A percentile compares a stretch with the other conserved stretches of the same genome.
These are phyloP conservation scores for Chalciporus chontae DNA, from an alignment of 768 basidiomycete species.

Conservation along the genomic window DNA sequence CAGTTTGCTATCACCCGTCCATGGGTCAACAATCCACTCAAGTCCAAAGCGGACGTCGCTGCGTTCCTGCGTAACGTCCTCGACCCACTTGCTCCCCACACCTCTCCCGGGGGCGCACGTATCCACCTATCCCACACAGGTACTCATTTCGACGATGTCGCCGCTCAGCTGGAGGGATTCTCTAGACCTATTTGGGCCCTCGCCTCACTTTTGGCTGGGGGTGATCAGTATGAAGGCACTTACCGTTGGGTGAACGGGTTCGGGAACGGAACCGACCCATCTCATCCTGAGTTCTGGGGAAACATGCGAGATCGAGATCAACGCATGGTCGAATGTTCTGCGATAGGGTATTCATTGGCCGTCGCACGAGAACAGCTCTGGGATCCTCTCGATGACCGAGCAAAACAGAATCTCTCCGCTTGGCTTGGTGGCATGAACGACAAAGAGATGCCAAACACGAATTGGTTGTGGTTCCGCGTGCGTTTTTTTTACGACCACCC, in stretches of 20 bases:
- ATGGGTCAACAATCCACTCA: conserved; percentile 56
- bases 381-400: conserved; percentile 49
- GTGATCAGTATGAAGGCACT: conserved; percentile 54
- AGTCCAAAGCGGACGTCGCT: conserved; percentile 57
- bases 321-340: conserved; percentile 79
- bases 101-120: conserved; percentile 69
- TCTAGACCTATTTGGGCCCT: conserved; percentile 77
- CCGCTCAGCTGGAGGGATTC: conserved; percentile 74
- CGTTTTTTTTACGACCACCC: not conserved
- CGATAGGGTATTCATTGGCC: conserved; percentile 68
- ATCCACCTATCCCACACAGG: conserved; percentile 67
- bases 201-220: conserved; percentile 61
- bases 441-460: conserved; percentile 81
- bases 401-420: conserved; percentile 52
- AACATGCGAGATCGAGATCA: conserved; percentile 72
- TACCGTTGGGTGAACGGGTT: conserved; percentile 66
- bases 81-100: conserved; percentile 63
- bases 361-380: conserved; percentile 63
- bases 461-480: conserved; percentile 78
- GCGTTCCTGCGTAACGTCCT: conserved; percentile 55
- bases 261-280: conserved; percentile 64
- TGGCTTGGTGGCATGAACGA: conserved; percentile 74
- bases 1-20: conserved; percentile 38
- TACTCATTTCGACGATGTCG: conserved; percentile 69
- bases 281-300: conserved; percentile 71